Evolutionary conservation across 148 eudicot species (phyloP).

Genomic region (Oxyria digyna): DNA sequence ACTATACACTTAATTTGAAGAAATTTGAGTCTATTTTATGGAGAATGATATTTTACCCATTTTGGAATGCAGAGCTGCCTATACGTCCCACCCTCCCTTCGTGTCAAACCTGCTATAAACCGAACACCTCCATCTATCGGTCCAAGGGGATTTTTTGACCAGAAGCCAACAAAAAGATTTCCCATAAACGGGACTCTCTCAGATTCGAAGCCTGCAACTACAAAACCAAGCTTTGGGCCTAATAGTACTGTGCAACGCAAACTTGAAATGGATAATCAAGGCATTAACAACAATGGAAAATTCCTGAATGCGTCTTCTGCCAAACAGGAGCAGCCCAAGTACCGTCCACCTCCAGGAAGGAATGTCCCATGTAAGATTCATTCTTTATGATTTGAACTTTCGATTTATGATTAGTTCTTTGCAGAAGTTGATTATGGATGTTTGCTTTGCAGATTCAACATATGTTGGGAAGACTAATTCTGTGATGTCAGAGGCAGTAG

Average conservation of each 20-base stretch:
- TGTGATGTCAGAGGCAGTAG: conserved; percentile 44
- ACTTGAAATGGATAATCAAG: conserved; percentile 52
- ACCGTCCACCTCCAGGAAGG: conserved; percentile 45
- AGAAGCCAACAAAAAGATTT: conserved; percentile 33
- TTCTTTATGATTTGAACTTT: neutral
- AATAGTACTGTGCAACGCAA: conserved; percentile 48
- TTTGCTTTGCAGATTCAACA: conserved; percentile 21
- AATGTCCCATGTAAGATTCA: conserved; percentile 42
- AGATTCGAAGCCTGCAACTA: conserved; percentile 26
- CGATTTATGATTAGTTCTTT: no score
- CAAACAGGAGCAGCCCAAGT: conserved; percentile 40
- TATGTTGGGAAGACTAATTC: conserved; percentile 32
- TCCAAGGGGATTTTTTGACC: conserved; percentile 36
- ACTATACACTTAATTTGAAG: neutral
- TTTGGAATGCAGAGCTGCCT: conserved; percentile 46
- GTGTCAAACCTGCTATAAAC: conserved; percentile 28
- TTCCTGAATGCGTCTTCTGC: conserved; percentile 16
- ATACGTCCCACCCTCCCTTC: conserved; percentile 56
- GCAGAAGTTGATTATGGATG: neutral
- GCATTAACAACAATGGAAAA: conserved; percentile 37
- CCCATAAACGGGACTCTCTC: conserved; percentile 25
- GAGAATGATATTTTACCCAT: neutral
- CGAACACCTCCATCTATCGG: conserved; percentile 47
- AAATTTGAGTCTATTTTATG: neutral
- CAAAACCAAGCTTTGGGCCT: conserved; percentile 28